These are phyloP conservation scores for Termitomyces sp. DNA, from an alignment of 768 basidiomycete genomes.

Conservation along the genomic window DNA sequence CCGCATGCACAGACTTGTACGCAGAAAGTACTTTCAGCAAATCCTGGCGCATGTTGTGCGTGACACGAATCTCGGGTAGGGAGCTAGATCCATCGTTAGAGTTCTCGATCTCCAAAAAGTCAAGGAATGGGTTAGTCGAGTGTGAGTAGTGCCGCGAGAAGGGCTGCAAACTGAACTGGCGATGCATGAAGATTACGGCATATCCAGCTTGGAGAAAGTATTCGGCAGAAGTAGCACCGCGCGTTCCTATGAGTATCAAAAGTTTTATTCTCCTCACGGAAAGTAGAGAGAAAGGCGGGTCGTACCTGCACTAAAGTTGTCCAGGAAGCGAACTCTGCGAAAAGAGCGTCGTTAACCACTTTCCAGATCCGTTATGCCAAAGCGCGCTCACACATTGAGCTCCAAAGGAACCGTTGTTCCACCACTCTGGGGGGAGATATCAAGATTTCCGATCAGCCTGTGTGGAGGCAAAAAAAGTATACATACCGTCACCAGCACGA, in stretches of 20 bases:
- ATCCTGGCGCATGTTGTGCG: conserved; percentile 56
- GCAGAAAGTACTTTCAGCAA: conserved; percentile 70
- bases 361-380: conserved; percentile 19
- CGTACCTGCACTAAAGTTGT: conserved; percentile 97
- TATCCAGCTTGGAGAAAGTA: conserved; percentile 94
- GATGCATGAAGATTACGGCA: conserved; percentile 98
- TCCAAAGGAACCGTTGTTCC: conserved; percentile 98
- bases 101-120: conserved; percentile 76
- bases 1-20: conserved; percentile 77
- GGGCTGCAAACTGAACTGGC: conserved; percentile 96
- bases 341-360: conserved; percentile 15
- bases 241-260: conserved; percentile 60
- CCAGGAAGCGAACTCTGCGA: conserved; percentile 89
- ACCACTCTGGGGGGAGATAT: conserved; percentile 66
- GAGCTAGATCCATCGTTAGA: conserved; percentile 17
- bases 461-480: too few relatives aligned
- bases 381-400: conserved; percentile 89
- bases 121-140: conserved; percentile 96
- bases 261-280: too few relatives aligned
- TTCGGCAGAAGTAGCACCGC: conserved; percentile 97
- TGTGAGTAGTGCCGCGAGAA: conserved; percentile 98
- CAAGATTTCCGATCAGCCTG: neutral
- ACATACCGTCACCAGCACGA: conserved; percentile 93
- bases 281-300: conserved; percentile 1
- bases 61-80: conserved; percentile 59